Evolutionary conservation across 2,329 filamentous ascomycete genomes (phyloP), one percentile per base, ranked within the genome.

Genomic region (Harringtonia lauricola): DNA sequence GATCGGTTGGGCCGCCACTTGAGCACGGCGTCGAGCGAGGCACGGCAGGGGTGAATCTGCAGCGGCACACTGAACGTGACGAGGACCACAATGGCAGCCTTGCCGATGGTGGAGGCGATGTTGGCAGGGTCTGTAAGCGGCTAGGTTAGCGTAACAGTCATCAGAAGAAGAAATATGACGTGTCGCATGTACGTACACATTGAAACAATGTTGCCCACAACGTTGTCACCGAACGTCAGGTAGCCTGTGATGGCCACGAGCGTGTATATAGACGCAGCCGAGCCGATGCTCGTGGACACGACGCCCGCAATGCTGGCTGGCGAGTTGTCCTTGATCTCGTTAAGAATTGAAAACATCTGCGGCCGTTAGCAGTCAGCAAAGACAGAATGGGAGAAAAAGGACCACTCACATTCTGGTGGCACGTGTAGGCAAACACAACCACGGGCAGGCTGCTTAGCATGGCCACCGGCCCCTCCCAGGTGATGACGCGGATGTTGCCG

Each of bases 381-480:
- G 5, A 30, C 6, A 17, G 24, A 3, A 13, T 7, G 5, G 22
- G 18, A 7, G 8, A n/a, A 14, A 19, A 8, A 2, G 14, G 13
- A 28, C 7, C 8, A 12, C 30, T 8, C 66, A 92, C 86, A 60
- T 98, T 98, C 58, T 98, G 92, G 63, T 98, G 92, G 60, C 92
- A 98, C 1, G 92, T 98, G 61, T 96, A 98, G n/a, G 90, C 92
- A 69, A 98, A 98, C 2, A 98, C 86, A 45, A 96, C 89, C 42
- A 98, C 88, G 0, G 92, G 92, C 51, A 98, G 78, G 49, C 85
- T 89, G 53, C 86, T 87, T 42, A 98, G 70, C 8, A 84, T 81
- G 30, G 83, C 76, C 10, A 94, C 71, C 3, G 86, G 72, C 8
- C 90, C 86, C 36, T 79, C 82, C 82, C 87, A 95, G 49, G 76